Conservation (phyloP, 345 rosid genomes). For the Dimocarpus longan region DNA sequence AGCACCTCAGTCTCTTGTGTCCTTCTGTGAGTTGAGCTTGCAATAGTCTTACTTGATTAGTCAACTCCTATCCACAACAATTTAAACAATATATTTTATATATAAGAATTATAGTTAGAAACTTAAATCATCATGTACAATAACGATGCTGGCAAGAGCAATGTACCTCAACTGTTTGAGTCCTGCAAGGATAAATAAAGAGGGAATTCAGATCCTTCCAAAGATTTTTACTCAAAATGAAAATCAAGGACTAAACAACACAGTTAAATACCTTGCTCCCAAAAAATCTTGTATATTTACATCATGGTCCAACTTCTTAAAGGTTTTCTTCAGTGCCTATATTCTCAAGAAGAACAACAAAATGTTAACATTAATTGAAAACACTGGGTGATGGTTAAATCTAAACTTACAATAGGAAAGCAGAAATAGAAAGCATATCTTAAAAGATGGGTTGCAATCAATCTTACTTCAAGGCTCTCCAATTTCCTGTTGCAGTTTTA, state of each 20-base stretch:
- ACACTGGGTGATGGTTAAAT: background rate
- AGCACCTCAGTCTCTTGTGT: conserved; percentile 80
- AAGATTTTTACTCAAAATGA: conserved; percentile 11
- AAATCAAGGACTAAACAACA: conserved; percentile 11
- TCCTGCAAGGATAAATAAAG: conserved; percentile 47
- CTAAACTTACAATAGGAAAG: conserved; percentile 21
- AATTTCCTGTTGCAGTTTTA: conserved; percentile 63
- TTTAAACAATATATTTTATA: conserved; percentile 21
- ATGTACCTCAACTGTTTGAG: conserved; percentile 73
- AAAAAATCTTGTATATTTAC: conserved; percentile 80
- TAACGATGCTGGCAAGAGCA: background rate
- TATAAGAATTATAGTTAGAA: conserved; percentile 13
- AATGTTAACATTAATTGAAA: conserved; percentile 18
- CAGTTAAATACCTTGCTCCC: conserved; percentile 60
- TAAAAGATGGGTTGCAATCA: conserved; percentile 13
- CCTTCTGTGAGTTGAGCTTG: conserved; percentile 65
- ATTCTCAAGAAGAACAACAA: conserved; percentile 36
- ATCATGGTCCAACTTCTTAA: conserved; percentile 91
- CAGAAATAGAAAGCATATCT: conserved; percentile 1
- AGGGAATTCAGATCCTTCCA: conserved; percentile 27
- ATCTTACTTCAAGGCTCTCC: conserved; percentile 92
- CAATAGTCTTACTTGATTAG: conserved; percentile 57
- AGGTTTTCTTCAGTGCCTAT: conserved; percentile 86
- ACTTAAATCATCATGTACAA: conserved; percentile 9
- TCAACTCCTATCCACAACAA: conserved; percentile 56